Evolutionary conservation across 768 basidiomycete genomes (phyloP), one percentile per base, ranked within the genome.

Genomic region (Boletus patriciae): DNA sequence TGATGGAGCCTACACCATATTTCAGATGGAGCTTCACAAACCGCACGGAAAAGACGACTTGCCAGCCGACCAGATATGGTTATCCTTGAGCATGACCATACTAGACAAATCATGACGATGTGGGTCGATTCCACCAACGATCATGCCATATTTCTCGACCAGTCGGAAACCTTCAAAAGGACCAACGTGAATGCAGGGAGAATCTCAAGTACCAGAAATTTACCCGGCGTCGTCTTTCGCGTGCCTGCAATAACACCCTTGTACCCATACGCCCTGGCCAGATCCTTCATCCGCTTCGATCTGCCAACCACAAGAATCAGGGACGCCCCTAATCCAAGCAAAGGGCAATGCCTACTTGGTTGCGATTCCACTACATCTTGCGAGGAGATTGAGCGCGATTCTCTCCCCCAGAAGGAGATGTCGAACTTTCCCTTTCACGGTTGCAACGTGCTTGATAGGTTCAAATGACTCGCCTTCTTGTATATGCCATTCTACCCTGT

Each of bases 11-110:
- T 87, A 58, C 19, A 50, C 27, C 4, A 50, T 43, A 58, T 44
- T 61, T 58, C 45, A 57, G 50, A 43, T 46, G 23, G 10, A n/a
- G 15, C n/a, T 36, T 33, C 40, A 52, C 33, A 23, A 25, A 54
- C 4, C 33, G 27, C 31, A 42, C 21, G 7, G 12, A 19, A 5
- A 46, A 36, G 25, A 40, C 37, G 29, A 61, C 79, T 58, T 67
- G 87, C 94, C 94, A 42, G 87, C 90, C 4, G 94, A 96, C 95
- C 94, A 98, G 68, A 98, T 92, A 70, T 99, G 97, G 70, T 99
- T 99, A 66, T 99, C 97, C 74, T 98, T 98, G 66, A 99, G 84
- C 97, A 99, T 99, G 68, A 99, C 95, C 97, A 99, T 98, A 70
- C 90, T 92, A 29, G 92, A 94, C n/a, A 98, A 80, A 72, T 98